Base-by-base conservation (phyloP, 345 rosid genomes). In the Salix viminalis region DNA sequence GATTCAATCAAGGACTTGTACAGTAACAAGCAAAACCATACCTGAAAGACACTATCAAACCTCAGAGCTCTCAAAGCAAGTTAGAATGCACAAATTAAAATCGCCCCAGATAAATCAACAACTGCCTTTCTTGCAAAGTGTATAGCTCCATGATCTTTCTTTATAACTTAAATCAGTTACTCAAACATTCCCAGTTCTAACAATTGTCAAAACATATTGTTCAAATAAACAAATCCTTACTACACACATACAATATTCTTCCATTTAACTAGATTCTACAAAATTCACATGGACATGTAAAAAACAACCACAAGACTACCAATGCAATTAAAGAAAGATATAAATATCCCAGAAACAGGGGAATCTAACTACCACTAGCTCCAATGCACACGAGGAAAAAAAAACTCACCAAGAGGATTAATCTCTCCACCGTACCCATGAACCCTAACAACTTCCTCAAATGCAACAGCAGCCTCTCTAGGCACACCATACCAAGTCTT, bases 401-500 rank as follows among this genome's bases (percentile, higher is more conserved):
- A 23, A 12, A 46, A 84, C 93, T 85, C 80, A 95, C 99, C 92
- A 69, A 95, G 97, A 71, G 99, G 99, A 88, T 95, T 95, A 71
- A 90, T 84, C 88, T 96, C 99, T 79, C 84, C 98, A 39, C 96
- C 95, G 79, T 93, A 96, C 26, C 99, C 99, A 76, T 93, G 91
- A 89, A 91, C 89, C 85, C 97, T 87, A 71, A 93, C 94, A 26
- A 96, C 99, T 79, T 96, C 99, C 89, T 96, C 99, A 58, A 96
- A 93, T 0, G 98, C 99, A 74, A 83, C 87, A 2, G 96, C 97
- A 5, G 98, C 98, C 62, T 93, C 98, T 84, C 84, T 88, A 0
- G 99, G 99, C 66, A 96, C 98, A 13, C 99, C 99, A 73, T 93
- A 96, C 99, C 99, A 96, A 60, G 99, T 96, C 87, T 96, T 96